Evolutionary conservation across 208 protist genomes (phyloP).

Genomic region (Leishmania gerbilli): DNA sequence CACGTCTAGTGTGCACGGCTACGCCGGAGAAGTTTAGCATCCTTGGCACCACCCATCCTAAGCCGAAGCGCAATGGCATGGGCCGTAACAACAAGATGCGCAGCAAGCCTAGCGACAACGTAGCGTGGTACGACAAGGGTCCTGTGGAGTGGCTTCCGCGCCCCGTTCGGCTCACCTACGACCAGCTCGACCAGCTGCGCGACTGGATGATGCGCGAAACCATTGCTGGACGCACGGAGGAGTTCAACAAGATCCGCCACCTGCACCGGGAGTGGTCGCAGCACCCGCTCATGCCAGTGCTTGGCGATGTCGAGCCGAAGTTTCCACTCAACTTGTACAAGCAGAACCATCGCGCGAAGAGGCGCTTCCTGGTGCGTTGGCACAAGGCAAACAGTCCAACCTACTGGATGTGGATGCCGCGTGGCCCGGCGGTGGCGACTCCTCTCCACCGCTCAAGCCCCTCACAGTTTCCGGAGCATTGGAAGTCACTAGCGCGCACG

Average conservation of each 20-base stretch:
- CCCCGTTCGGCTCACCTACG: slow-evolving; percentile 81
- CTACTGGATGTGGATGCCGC: slow-evolving; percentile 89
- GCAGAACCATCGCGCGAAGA: slow-evolving; percentile 86
- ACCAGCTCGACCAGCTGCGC: slow-evolving; percentile 77
- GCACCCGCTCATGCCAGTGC: slow-evolving; percentile 87
- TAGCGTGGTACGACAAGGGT: slow-evolving; percentile 90
- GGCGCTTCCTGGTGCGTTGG: slow-evolving; percentile 85
- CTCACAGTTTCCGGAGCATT: slow-evolving; percentile 80
- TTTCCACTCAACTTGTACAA: slow-evolving; percentile 92
- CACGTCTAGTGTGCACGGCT: slow-evolving; percentile 42
- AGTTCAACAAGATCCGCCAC: slow-evolving; percentile 77
- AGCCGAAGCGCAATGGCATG: slow-evolving; percentile 68
- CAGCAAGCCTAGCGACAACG: slow-evolving; percentile 88
- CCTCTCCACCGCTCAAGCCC: slow-evolving; percentile 70
- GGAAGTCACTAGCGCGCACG: slow-evolving; percentile 56
- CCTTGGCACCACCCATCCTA: slow-evolving; percentile 70
- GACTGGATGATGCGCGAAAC: slow-evolving; percentile 93
- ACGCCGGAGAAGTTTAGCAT: slow-evolving; percentile 78
- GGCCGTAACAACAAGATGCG: slow-evolving; percentile 89
- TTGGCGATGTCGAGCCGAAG: slow-evolving; percentile 89
- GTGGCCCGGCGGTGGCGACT: slow-evolving; percentile 49
- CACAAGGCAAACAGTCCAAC: slow-evolving; percentile 90
- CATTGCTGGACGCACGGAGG: slow-evolving; percentile 60
- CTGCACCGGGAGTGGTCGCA: slow-evolving; percentile 89
- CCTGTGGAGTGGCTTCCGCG: slow-evolving; percentile 91